Evolutionary conservation across 768 basidiomycete species (phyloP).

Genomic region (Termitomyces sp.): DNA sequence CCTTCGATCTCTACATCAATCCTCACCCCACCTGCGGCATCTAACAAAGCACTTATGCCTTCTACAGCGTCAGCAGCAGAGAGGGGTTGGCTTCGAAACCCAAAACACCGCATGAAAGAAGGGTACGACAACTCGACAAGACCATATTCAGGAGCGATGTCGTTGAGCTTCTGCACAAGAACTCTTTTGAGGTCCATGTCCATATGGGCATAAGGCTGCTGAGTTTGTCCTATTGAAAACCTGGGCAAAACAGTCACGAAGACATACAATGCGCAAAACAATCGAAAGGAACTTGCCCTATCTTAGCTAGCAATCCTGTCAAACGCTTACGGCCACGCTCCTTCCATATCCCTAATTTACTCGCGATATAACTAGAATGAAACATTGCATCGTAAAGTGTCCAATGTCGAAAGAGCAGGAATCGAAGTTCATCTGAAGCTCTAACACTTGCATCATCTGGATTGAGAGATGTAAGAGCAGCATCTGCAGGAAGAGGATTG

Average conservation of each 20-base stretch:
- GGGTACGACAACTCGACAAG: slow-evolving; percentile 91
- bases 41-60: slow-evolving; percentile 79
- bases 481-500: slow-evolving; percentile 55
- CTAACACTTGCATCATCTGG: slow-evolving; percentile 86
- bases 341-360: slow-evolving; percentile 94
- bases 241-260: slow-evolving; percentile 33
- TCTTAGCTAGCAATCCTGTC: slow-evolving; percentile 92
- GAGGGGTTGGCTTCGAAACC: slow-evolving; percentile 82
- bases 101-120: slow-evolving; percentile 89
- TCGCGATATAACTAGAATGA: slow-evolving; percentile 94
- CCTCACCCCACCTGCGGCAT: slow-evolving; percentile 85
- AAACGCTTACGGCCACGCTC: slow-evolving; percentile 87
- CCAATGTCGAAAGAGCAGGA: slow-evolving; percentile 96
- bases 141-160: slow-evolving; percentile 92
- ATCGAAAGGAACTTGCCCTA: slow-evolving; percentile 67
- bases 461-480: slow-evolving; percentile 43
- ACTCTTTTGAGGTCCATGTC: slow-evolving; percentile 87
- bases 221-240: slow-evolving; percentile 91
- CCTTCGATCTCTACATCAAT: slow-evolving; percentile 91
- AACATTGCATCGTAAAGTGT: slow-evolving; percentile 97
- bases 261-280: neutral
- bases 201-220: slow-evolving; percentile 94
- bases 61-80: slow-evolving; percentile 94
- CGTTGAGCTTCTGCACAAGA: slow-evolving; percentile 76
- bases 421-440: slow-evolving; percentile 84